phyloP scores from a whole-genome alignment of 176 grass and related monocot genomes.

The Dendrocalamus sinicus region DNA sequence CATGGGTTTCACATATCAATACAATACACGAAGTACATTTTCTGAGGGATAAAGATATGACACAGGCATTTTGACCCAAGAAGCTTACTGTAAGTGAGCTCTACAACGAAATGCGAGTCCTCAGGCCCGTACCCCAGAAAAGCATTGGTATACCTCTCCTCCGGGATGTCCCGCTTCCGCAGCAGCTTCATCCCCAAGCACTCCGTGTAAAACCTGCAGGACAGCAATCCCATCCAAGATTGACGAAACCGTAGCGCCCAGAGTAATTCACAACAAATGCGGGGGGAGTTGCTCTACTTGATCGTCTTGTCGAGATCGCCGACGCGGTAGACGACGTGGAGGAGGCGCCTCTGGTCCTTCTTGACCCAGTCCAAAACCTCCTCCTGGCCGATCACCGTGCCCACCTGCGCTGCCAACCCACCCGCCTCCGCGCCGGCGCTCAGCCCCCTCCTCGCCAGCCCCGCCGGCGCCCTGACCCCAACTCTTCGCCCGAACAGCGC shows the following conservation, averaged over 20 bases:
- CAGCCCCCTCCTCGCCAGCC: conserved; percentile 52
- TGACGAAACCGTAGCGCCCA: background rate
- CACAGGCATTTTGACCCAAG: background rate
- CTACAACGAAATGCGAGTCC: conserved; percentile 88
- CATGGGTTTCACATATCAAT: conserved; percentile 3
- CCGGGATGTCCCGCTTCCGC: conserved; percentile 81
- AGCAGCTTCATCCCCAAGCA: conserved; percentile 92
- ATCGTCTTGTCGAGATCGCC: conserved; percentile 96
- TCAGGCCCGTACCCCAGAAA: conserved; percentile 96
- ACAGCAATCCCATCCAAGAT: conserved; percentile 5
- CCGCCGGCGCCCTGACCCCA: conserved; percentile 40
- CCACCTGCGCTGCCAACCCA: conserved; percentile 48
- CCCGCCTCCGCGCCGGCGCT: conserved; percentile 42
- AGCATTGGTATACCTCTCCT: conserved; percentile 96
- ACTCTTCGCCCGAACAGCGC: conserved; percentile 48
- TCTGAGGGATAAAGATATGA: background rate
- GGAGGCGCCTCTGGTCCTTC: conserved; percentile 75
- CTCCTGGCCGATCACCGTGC: conserved; percentile 53
- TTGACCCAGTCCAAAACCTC: conserved; percentile 83
- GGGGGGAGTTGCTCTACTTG: conserved; percentile 54
- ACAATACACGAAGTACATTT: background rate
- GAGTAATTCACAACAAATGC: background rate
- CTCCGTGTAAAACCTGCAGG: conserved; percentile 88
- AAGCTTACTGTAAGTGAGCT: conserved; percentile 93
- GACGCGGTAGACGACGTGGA: conserved; percentile 95